phyloP scores from a whole-genome alignment of 75 land plant species.

The Adiantum capillusveneris region DNA sequence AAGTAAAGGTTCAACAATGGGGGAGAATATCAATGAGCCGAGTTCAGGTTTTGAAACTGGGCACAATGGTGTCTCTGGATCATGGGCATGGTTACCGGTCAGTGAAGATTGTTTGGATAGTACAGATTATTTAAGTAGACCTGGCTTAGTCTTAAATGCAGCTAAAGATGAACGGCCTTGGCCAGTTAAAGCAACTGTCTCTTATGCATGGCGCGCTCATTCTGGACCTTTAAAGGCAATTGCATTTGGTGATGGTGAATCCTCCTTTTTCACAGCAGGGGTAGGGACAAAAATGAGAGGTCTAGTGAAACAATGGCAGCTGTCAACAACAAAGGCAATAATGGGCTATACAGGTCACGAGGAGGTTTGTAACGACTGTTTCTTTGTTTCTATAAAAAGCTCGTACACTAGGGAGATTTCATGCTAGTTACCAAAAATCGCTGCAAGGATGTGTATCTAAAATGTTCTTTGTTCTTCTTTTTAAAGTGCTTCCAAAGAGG shows the following conservation, averaged over 20 bases:
- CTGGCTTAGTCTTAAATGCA: conserved; percentile 20
- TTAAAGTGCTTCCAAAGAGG: too few species aligned
- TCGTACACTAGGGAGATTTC: too few species aligned
- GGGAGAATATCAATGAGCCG: not conserved
- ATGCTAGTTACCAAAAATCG: too few species aligned
- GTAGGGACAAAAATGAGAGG: conserved; percentile 70
- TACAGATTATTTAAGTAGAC: conserved; percentile 43
- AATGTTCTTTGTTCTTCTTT: too few species aligned
- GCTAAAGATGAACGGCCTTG: conserved; percentile 75
- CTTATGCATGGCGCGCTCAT: conserved; percentile 74
- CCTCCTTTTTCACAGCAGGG: conserved; percentile 67
- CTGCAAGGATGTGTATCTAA: too few species aligned
- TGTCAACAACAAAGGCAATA: too few species aligned
- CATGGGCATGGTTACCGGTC: conserved; percentile 79
- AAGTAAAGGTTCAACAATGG: conserved; percentile 6
- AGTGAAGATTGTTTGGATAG: conserved; percentile 46
- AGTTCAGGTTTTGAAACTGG: conserved; percentile 9
- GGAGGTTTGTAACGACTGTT: too few species aligned
- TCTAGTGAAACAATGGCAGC: too few species aligned
- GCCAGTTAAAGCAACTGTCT: conserved; percentile 64
- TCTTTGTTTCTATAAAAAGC: too few species aligned
- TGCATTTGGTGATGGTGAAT: conserved; percentile 64
- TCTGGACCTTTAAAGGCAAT: conserved; percentile 62
- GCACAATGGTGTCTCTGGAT: conserved; percentile 27
- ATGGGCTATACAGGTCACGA: too few species aligned